Evolutionary conservation across 2,329 filamentous ascomycete species (phyloP).

Genomic region (Penicillium psychrosexuale): DNA sequence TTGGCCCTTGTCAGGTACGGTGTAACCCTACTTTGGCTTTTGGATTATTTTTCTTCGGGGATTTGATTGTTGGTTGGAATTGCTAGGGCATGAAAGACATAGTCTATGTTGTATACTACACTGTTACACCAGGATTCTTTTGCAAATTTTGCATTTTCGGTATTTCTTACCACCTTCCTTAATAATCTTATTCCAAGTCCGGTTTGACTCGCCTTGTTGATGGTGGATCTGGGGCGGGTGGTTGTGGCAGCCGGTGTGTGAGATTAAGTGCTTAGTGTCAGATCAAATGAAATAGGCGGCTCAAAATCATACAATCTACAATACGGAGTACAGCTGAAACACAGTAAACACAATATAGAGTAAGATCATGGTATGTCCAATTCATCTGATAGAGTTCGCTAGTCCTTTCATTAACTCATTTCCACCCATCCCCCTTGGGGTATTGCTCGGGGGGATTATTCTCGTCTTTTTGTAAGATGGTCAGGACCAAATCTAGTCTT

Average conservation of each 20-base stretch:
- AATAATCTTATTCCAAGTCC: slow-evolving; percentile 1
- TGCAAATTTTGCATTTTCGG: neutral
- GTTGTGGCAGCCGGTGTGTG: slow-evolving; percentile 3
- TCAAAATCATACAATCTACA: neutral
- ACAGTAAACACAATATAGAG: neutral
- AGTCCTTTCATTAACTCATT: slow-evolving; percentile 15
- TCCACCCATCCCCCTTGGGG: slow-evolving; percentile 1
- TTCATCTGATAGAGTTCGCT: slow-evolving; percentile 17
- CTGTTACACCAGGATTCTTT: neutral
- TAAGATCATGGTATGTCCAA: slow-evolving; percentile 13
- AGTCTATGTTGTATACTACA: too few relatives aligned
- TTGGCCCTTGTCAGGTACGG: slow-evolving; percentile 1
- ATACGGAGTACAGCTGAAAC: neutral
- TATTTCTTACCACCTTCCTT: neutral
- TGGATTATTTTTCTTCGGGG: neutral
- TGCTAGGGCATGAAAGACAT: too few relatives aligned
- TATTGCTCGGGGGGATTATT: neutral
- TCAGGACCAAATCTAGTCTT: neutral
- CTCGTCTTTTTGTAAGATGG: slow-evolving; percentile 1
- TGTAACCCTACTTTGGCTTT: slow-evolving; percentile 1
- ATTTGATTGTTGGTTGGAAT: neutral
- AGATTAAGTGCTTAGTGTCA: neutral
- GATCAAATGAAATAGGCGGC: neutral
- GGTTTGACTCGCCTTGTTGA: neutral
- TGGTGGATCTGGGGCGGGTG: slow-evolving; percentile 11